Evolutionary conservation across 257 asterid species (phyloP), one percentile per base, ranked within the genome.

Genomic region (Mentha longifolia): DNA sequence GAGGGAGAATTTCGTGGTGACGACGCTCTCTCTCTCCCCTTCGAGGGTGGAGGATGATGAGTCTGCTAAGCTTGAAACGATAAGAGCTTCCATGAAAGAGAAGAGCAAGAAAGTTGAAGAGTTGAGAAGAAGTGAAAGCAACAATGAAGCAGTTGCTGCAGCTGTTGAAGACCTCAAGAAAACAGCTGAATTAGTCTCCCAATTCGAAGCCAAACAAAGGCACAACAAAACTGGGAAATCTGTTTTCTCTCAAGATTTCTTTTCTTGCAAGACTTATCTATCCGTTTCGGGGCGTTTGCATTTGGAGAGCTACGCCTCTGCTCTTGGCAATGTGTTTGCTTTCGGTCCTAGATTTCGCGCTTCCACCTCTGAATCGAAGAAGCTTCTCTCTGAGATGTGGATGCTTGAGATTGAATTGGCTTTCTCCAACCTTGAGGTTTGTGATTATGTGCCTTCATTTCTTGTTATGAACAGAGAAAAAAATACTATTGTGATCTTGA

Each of bases 311-410:
- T 86, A 85, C 25, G 97, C 96, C 0, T 84, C 92, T 67, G 96
- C 95, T 49, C 85, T 94, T 19, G 99, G 99, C 50, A 89, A 82
- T 60, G 99, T 91, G 9, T 94, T 87, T 85, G 47, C 96, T 3
- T 80, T 89, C 35, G 97, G 97, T 74, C 99, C 99, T 31, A 83
- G 95, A 72, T 94, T 94, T 68, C 77, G 16, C 9, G 92, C 96
- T 0, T 75, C 75, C 22, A 76, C 31, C 76, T 50, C 68, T 1
- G 84, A 83, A 12, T 85, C 96, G 15, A 89, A 62, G 82, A 87
- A 72, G 54, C 64, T 82, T 2, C 56, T 91, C 74, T 85, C 97
- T 11, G 99, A 94, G 86, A 88, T 85, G 92, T 94, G 95, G 97
- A 74, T 81, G 83, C 88, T 85, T 41, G 99, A 94, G 81, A 68